These are phyloP conservation scores for Irpex sp. DNA, from an alignment of 1,284 basidiomycete genomes.

Conservation along the genomic window DNA sequence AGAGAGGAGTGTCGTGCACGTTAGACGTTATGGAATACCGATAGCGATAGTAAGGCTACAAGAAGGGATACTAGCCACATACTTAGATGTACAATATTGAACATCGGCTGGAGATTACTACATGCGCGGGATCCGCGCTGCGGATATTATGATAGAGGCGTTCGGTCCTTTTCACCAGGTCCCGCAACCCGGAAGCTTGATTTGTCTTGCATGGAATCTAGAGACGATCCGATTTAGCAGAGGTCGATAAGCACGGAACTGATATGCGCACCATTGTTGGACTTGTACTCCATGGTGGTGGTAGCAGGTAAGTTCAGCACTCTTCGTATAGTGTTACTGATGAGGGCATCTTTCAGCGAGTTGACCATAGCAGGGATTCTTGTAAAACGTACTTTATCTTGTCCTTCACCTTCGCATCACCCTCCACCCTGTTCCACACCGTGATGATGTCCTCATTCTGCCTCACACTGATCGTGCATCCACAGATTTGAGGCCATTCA, in stretches of 20 bases:
- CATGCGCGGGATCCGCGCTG: not conserved
- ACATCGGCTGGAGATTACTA: not conserved
- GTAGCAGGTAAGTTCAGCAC: conserved; percentile 63
- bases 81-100: conserved; percentile 2
- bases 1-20: not conserved
- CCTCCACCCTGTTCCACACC: conserved; percentile 72
- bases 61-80: conserved; percentile 1
- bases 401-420: conserved; percentile 60
- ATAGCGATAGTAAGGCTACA: conserved; percentile 1
- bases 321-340: conserved; percentile 62
- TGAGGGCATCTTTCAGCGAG: not conserved
- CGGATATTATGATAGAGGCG: conserved; percentile 32
- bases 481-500: conserved; percentile 74
- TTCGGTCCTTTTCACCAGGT: conserved; percentile 35
- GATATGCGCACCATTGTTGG: conserved; percentile 64
- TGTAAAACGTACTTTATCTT: conserved; percentile 51
- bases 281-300: conserved; percentile 81
- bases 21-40: not conserved
- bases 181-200: conserved; percentile 65
- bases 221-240: not conserved
- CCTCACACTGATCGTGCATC: conserved; percentile 78
- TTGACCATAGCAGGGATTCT: conserved; percentile 1
- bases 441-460: conserved; percentile 81
- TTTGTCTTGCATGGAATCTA: conserved; percentile 81
- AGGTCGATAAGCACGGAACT: not conserved